Evolutionary conservation across 1,139 yeast species (phyloP), one percentile per base, ranked within the genome.

Genomic region (Pichia sp.): DNA sequence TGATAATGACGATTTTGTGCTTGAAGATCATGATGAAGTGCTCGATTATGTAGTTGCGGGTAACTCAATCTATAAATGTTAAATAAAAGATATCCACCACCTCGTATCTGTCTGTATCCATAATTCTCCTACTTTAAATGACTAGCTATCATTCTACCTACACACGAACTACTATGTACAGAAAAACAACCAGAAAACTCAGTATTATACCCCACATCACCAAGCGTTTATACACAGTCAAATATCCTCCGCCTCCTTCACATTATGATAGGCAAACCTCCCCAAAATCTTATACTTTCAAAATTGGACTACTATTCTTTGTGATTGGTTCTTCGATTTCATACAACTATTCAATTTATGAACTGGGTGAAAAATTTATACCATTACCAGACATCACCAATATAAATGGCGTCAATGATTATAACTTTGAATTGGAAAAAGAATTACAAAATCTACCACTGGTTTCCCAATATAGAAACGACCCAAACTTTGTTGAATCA

Each of bases 11-110:
- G 9, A 30, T 2, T 22, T 90, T 11, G 95, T 95, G 0, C 55
- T 68, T 12, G 96, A 87, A 55, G 64, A 62, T 0, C 96, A 87
- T 58, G 97, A 90, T 60, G 77, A 80, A 64, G 49, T 54, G 7
- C 65, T 90, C 55, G 87, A 90, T 63, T 72, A 71, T 4, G 70
- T 89, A 0, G 66, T 87, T 0, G 68, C 77, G 4, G 75, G 71
- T 15, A 67, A 64, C 39, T 54, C 16, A 4, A 36, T 36, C 23
- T 36, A 46, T 7, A 48, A 61, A 20, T 56, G 45, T 45, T 16
- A 8, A 42, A 47, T 12, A 18, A 39, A 20, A 16, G 18, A 16
- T 16, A 32, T 16, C n/a, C n/a, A n/a, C n/a, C n/a, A n/a, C n/a
- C n/a, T n/a, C n/a, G n/a, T n/a, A n/a, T n/a, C n/a, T n/a, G n/a